Percentiles rank a stretch among this genome's conserved stretches.
Evolutionary conservation across 305 asterid genomes (phyloP).

Genomic region (Vinca major): DNA sequence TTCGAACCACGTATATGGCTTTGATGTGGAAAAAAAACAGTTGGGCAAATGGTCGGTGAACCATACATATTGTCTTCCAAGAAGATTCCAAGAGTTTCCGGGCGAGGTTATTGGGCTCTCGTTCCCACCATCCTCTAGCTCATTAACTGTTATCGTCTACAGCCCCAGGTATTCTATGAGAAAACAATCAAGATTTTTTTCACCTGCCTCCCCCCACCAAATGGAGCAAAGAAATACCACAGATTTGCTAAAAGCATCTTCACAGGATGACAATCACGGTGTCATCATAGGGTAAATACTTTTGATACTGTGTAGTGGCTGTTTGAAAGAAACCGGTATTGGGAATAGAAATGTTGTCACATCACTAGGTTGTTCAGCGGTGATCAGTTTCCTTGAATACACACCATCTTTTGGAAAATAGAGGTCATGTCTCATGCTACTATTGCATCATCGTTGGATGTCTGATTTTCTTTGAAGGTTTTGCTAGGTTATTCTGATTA

Average conservation of each 20-base stretch:
- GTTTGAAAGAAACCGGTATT: neutral
- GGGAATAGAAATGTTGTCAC: neutral
- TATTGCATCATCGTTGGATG: neutral
- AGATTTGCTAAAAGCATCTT: neutral
- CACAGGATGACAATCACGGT: neutral
- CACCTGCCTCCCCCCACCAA: neutral
- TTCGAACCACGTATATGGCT: slow-evolving; percentile 80
- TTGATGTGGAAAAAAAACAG: slow-evolving; percentile 92
- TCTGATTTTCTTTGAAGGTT: no score
- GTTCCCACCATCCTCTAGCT: slow-evolving; percentile 58
- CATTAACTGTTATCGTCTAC: slow-evolving; percentile 74
- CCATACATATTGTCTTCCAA: slow-evolving; percentile 70
- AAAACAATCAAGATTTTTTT: neutral
- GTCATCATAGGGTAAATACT: neutral
- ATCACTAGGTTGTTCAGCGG: neutral
- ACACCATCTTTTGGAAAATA: neutral
- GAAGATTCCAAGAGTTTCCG: slow-evolving; percentile 88
- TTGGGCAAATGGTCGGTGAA: slow-evolving; percentile 87
- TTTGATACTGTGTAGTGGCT: neutral
- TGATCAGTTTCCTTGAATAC: neutral
- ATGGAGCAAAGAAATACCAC: neutral
- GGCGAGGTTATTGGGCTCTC: slow-evolving; percentile 97
- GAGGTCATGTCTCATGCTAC: neutral
- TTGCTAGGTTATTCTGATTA: neutral
- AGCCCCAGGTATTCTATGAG: slow-evolving; percentile 64